Base-by-base conservation (phyloP, 139 green algal species). In the Chlamydomonas schloesseri region DNA sequence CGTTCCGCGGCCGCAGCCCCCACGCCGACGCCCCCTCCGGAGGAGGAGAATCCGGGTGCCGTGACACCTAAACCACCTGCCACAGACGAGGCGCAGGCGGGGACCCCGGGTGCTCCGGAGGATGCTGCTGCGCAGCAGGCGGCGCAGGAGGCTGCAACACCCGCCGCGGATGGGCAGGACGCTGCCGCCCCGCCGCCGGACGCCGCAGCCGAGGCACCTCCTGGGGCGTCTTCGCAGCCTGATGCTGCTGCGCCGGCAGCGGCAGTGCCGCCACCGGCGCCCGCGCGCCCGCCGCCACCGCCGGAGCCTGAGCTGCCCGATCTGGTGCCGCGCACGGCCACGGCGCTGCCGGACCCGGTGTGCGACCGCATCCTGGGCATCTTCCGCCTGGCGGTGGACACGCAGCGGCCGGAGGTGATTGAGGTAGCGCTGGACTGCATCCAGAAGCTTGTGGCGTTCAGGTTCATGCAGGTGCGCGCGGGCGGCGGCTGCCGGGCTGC, bases 381-480 rank as follows among this genome's bases (percentile, higher is more conserved):
- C 20, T 68, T 94, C 83, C 71, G 88, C 17, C 71, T 95, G 64
- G 93, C 94, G 9, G 87, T 98, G 3, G 93, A 95, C 47, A 98
- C 95, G 14, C 88, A 91, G 28, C 91, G 91, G 64, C 81, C 94
- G 10, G 81, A 91, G 69, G 87, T 99, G 55, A 91, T 98, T 28
- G 97, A 99, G 84, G 73, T 95, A 17, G 88, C 94, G 0, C 87
- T 99, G 76, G 96, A 98, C 91, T 96, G 93, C 55, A 85, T 99
- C 9, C 97, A 99, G 90, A 95, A 96, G 90, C 91, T 99, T 60
- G 93, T 99, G 3, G 94, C 96, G 8, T 96, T 97, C 82, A 76
- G 86, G 20, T 92, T 89, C 89, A 34, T 92, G 77, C 80, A 91
- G 87, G 74, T 84, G 14, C 34, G 83, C 34, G 46, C 67, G 13